Evolutionary conservation across 345 rosid species (phyloP).

Genomic region (Citrus australasica): DNA sequence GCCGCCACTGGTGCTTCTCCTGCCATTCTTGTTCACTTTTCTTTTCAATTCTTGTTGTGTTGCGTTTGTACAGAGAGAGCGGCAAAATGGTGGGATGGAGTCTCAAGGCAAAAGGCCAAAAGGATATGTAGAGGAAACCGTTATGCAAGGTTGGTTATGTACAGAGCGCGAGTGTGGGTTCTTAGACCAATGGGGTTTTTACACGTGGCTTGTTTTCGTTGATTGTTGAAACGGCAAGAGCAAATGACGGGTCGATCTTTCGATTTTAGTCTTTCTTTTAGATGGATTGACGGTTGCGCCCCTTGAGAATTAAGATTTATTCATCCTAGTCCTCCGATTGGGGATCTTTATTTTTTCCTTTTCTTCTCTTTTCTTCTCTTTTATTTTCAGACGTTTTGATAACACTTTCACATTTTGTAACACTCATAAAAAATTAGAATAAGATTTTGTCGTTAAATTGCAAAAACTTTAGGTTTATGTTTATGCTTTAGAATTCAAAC

Average conservation of each 20-base stretch:
- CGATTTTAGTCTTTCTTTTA: too few species aligned
- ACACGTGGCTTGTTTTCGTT: neutral
- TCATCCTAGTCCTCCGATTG: too few species aligned
- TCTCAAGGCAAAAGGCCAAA: neutral
- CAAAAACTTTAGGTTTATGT: too few species aligned
- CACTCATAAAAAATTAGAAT: too few species aligned
- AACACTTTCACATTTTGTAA: neutral
- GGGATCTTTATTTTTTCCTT: too few species aligned
- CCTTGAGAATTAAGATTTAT: neutral
- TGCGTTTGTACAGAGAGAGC: neutral
- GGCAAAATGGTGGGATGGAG: slow-evolving; percentile 17
- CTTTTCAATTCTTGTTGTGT: neutral
- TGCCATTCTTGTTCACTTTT: neutral
- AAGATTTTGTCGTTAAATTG: too few species aligned
- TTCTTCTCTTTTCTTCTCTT: too few species aligned
- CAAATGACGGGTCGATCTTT: neutral
- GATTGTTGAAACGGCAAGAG: slow-evolving; percentile 11
- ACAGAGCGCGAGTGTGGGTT: neutral
- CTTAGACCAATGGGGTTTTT: neutral
- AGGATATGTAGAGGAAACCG: slow-evolving; percentile 2
- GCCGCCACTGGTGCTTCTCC: neutral
- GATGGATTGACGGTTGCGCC: neutral
- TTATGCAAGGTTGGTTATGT: slow-evolving; percentile 2
- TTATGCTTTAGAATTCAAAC: too few species aligned
- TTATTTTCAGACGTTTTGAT: too few species aligned